Evolutionary conservation across 208 protist species (phyloP).

Genomic region (Trypanosoma vivax): DNA sequence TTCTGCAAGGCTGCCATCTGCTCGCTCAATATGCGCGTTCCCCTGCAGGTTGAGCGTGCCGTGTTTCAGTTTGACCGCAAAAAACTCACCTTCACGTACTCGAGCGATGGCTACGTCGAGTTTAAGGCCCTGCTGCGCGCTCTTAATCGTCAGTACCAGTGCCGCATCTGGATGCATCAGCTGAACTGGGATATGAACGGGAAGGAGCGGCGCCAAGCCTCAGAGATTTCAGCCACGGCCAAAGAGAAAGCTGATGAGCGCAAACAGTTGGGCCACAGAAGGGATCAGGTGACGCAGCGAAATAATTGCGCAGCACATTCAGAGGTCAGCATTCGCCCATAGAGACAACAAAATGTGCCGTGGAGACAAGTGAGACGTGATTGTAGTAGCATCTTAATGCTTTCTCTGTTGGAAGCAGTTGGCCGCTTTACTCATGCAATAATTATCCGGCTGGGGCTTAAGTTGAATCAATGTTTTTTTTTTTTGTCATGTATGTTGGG

Average conservation of each 20-base stretch:
- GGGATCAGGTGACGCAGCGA: too few species aligned
- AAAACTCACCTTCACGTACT: conserved; percentile 86
- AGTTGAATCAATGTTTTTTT: too few species aligned
- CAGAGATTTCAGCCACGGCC: too few species aligned
- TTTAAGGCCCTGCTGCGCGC: conserved; percentile 70
- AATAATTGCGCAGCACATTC: too few species aligned
- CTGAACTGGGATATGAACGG: conserved; percentile 59
- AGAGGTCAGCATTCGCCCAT: too few species aligned
- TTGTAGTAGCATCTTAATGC: too few species aligned
- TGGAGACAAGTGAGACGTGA: too few species aligned
- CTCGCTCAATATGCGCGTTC: conserved; percentile 38
- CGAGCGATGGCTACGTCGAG: conserved; percentile 63
- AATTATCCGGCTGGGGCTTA: too few species aligned
- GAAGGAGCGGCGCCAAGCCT: conserved; percentile 4
- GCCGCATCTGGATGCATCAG: conserved; percentile 88
- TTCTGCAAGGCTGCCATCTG: conserved; percentile 44
- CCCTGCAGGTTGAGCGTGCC: conserved; percentile 63
- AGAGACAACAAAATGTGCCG: too few species aligned
- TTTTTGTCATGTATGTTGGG: too few species aligned
- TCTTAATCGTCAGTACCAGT: conserved; percentile 73
- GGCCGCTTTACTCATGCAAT: too few species aligned
- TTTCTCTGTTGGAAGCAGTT: too few species aligned
- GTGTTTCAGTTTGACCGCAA: conserved; percentile 86
- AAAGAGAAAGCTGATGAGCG: neutral
- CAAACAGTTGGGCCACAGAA: conserved; percentile 3